These are phyloP conservation scores for Lolium perenne DNA, from an alignment of 176 grass and related monocot species.

Conservation along the genomic window DNA sequence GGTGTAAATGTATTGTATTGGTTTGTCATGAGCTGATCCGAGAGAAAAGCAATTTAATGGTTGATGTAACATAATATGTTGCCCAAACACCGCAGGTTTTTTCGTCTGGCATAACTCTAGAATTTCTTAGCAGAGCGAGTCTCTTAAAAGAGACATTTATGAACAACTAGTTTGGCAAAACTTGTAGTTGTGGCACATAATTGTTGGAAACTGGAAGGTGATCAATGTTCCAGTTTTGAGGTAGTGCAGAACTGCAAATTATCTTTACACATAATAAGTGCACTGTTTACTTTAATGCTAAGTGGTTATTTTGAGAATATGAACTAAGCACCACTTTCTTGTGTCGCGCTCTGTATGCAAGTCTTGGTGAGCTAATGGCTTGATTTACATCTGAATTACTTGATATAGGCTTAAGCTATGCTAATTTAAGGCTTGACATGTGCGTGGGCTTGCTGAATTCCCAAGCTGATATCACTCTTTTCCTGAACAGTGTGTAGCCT, in stretches of 20 bases:
- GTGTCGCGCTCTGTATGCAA: not conserved
- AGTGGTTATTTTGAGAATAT: conserved; percentile 3
- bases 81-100: not conserved
- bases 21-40: not conserved
- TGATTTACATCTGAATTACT: not conserved
- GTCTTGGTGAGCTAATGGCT: not conserved
- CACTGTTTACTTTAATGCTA: not conserved
- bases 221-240: not conserved
- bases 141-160: not conserved
- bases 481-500: not conserved
- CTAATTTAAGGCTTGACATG: conserved; percentile 2
- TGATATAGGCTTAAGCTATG: not conserved
- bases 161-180: not conserved
- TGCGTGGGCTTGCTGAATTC: conserved; percentile 1
- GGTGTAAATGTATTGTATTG: not conserved
- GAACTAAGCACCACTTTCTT: not conserved
- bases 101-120: not conserved
- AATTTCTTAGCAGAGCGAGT: not conserved
- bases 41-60: too few species aligned
- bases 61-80: not conserved
- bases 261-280: not conserved
- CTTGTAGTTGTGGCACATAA: not conserved
- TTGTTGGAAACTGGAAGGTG: conserved; percentile 19
- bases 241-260: not conserved
- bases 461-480: not conserved